A percentile compares a stretch with the other conserved stretches of the same genome.
Conservation (phyloP, 306 rosid genomes). For the Cicer judaicum region DNA sequence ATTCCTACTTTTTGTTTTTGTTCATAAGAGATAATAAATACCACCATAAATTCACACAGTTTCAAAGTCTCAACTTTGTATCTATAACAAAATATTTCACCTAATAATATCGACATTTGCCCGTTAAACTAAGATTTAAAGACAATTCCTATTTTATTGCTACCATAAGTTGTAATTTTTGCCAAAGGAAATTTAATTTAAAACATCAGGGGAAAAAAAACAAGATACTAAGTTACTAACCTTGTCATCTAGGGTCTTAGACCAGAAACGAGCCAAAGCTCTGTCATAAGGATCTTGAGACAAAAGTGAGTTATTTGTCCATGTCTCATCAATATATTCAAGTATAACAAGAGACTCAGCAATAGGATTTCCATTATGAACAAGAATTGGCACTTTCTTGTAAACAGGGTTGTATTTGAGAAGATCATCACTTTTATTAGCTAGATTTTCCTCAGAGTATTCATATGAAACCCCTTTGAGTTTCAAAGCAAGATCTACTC, state of each 20-base stretch:
- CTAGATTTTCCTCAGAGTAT: slow-evolving; percentile 43
- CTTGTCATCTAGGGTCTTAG: slow-evolving; percentile 50
- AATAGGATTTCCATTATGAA: slow-evolving; percentile 51
- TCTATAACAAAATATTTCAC: accelerated
- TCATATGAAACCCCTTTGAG: slow-evolving; percentile 49
- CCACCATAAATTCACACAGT: no score
- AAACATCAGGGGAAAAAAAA: neutral
- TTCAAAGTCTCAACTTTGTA: no score
- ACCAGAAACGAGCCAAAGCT: slow-evolving; percentile 54
- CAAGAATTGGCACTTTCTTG: slow-evolving; percentile 52
- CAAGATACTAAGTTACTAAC: slow-evolving; percentile 17
- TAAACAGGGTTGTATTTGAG: slow-evolving; percentile 52
- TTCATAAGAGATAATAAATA: no score
- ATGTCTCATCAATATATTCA: slow-evolving; percentile 54
- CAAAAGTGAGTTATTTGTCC: slow-evolving; percentile 46
- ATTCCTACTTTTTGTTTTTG: neutral
- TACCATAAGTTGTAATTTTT: neutral
- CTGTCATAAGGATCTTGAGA: slow-evolving; percentile 49
- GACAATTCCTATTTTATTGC: neutral
- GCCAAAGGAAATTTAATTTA: neutral
- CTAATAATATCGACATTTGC: neutral
- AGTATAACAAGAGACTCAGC: slow-evolving; percentile 51
- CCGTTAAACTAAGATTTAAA: no score
- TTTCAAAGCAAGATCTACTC: slow-evolving; percentile 48
- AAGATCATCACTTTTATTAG: slow-evolving; percentile 46